A percentile compares a stretch with the other conserved stretches of the same genome.
phyloP scores from a whole-genome alignment of 306 rosid genomes.

The Canavalia ensiformis region DNA sequence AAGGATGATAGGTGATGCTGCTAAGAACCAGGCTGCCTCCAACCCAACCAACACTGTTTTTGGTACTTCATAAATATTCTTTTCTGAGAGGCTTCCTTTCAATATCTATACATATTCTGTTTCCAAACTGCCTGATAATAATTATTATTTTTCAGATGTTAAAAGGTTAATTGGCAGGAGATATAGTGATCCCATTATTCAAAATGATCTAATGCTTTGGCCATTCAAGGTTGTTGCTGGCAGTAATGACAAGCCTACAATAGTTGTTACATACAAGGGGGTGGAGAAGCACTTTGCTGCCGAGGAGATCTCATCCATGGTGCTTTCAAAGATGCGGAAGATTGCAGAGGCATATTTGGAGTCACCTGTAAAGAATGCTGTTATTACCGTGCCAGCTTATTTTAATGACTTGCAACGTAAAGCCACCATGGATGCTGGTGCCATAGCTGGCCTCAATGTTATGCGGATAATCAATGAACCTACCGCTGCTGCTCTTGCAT shows the following conservation, averaged over 20 bases:
- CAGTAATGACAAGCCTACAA: constrained; percentile 57
- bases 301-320: constrained; percentile 70
- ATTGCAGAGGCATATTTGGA: constrained; percentile 53
- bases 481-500: constrained; percentile 44
- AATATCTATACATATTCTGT: too few relatives aligned
- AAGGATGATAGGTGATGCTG: constrained; percentile 38
- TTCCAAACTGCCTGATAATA: too few relatives aligned
- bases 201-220: constrained; percentile 54
- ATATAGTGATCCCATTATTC: constrained; percentile 37
- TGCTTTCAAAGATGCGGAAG: constrained; percentile 64
- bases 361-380: constrained; percentile 55
- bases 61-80: background rate
- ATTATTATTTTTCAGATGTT: constrained; percentile 48
- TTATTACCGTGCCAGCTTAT: constrained; percentile 59
- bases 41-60: constrained; percentile 36
- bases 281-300: constrained; percentile 55
- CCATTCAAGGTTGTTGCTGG: constrained; percentile 61
- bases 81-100: too few relatives aligned
- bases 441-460: constrained; percentile 43
- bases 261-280: constrained; percentile 53
- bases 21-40: constrained; percentile 17
- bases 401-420: constrained; percentile 43
- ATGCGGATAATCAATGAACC: constrained; percentile 43
- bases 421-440: constrained; percentile 40
- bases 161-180: constrained; percentile 65